Conservation (phyloP, 495 filamentous ascomycete genomes). For the Neurospora cerealis region DNA sequence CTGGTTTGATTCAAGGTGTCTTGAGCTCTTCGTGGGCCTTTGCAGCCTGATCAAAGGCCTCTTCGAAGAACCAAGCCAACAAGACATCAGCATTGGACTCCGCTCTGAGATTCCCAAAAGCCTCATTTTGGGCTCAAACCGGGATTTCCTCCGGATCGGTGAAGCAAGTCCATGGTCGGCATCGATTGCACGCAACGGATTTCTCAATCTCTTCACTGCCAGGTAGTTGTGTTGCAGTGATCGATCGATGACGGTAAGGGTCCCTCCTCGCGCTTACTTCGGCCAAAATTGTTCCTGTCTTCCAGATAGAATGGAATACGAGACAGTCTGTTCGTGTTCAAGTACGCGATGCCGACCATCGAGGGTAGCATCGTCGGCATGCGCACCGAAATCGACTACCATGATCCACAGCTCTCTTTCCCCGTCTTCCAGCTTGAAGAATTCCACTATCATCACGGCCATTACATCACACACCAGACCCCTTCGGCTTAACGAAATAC, state of each 20-base stretch:
- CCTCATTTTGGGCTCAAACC: neutral
- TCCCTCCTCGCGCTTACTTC: neutral
- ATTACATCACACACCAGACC: neutral
- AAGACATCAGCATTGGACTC: neutral
- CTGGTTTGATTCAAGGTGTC: neutral
- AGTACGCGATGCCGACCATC: neutral
- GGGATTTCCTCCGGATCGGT: neutral
- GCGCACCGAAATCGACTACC: neutral
- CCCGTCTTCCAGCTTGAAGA: neutral
- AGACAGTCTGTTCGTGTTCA: neutral
- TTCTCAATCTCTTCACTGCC: neutral
- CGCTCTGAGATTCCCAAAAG: neutral
- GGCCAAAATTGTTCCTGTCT: neutral
- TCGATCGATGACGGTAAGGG: neutral
- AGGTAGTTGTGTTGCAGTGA: neutral
- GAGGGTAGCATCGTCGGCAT: neutral
- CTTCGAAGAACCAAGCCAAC: neutral
- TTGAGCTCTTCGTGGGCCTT: neutral
- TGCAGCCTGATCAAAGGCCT: neutral
- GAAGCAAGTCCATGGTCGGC: neutral
- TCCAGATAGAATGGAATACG: neutral
- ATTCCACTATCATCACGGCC: neutral
- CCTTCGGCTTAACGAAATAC: conserved; percentile 8
- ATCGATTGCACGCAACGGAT: neutral
- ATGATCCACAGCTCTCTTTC: neutral